These are phyloP conservation scores for Phytophthora podocarpi DNA, from an alignment of 352 stramenopile species.

Conservation along the genomic window DNA sequence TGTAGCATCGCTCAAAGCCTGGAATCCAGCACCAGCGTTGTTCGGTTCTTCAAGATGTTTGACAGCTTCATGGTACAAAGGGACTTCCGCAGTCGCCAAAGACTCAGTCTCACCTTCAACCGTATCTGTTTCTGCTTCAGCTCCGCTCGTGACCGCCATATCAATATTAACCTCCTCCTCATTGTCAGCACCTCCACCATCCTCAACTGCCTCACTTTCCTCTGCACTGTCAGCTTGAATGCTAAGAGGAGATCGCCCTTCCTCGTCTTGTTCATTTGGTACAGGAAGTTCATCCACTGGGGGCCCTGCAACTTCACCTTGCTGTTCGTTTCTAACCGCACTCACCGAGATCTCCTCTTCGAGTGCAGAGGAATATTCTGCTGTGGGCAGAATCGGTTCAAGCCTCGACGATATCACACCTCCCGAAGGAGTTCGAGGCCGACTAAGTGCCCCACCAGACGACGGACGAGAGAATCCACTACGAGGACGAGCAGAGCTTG, in stretches of 20 bases:
- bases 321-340: background rate
- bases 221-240: background rate
- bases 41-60: background rate
- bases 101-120: background rate
- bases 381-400: background rate
- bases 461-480: slow-evolving; percentile 24
- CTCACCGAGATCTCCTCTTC: background rate
- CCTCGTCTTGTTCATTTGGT: background rate
- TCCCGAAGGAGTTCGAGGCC: slow-evolving; percentile 16
- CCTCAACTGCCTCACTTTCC: background rate
- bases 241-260: background rate
- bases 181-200: background rate
- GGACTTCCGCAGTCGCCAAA: background rate
- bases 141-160: background rate
- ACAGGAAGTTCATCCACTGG: background rate
- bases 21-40: background rate
- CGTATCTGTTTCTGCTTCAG: background rate
- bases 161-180: background rate
- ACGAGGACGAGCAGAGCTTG: slow-evolving; percentile 4
- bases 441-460: slow-evolving; percentile 7
- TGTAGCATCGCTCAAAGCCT: background rate
- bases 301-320: background rate
- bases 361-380: background rate
- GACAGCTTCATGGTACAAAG: background rate
- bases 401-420: slow-evolving; percentile 9